A percentile compares a stretch with the other conserved stretches of the same genome.
These are phyloP conservation scores for Cutaneotrichosporon cavernicola DNA, from an alignment of 1,284 basidiomycete species.

Conservation along the genomic window DNA sequence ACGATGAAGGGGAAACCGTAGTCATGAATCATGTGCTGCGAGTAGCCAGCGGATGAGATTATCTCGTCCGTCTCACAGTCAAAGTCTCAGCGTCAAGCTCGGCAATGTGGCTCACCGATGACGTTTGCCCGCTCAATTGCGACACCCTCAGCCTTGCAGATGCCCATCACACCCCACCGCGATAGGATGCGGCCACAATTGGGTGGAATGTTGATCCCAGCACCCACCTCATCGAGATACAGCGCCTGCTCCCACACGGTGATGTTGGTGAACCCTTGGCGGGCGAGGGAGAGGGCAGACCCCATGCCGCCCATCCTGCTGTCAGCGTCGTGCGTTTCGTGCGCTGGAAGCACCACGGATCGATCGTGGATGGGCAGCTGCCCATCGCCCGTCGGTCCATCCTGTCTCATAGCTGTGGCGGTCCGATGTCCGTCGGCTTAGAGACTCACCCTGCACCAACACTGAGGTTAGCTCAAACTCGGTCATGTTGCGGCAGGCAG, in stretches of 20 bases:
- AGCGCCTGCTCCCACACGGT: conserved; percentile 41
- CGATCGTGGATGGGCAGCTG: not conserved
- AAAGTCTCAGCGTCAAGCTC: conserved; percentile 9
- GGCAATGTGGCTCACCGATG: conserved; percentile 26
- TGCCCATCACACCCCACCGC: conserved; percentile 37
- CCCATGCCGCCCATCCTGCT: conserved; percentile 44
- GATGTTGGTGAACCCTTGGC: conserved; percentile 41
- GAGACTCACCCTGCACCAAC: conserved; percentile 20
- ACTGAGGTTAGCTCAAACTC: conserved; percentile 14
- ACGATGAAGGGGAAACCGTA: conserved; percentile 41
- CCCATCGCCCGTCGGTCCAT: not conserved
- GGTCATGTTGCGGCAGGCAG: not conserved
- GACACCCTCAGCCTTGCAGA: conserved; percentile 36
- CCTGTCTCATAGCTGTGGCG: not conserved
- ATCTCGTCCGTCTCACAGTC: conserved; percentile 39
- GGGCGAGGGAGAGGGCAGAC: conserved; percentile 40
- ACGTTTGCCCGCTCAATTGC: conserved; percentile 38
- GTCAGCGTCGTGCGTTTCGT: not conserved
- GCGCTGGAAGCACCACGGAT: not conserved
- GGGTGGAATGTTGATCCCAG: conserved; percentile 46
- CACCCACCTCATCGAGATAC: conserved; percentile 44
- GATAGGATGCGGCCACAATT: conserved; percentile 41
- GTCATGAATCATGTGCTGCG: conserved; percentile 38
- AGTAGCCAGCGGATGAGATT: conserved; percentile 38
- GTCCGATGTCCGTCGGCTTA: not conserved